phyloP scores from a whole-genome alignment of 2,329 filamentous ascomycete species.

The Nemania sp. region DNA sequence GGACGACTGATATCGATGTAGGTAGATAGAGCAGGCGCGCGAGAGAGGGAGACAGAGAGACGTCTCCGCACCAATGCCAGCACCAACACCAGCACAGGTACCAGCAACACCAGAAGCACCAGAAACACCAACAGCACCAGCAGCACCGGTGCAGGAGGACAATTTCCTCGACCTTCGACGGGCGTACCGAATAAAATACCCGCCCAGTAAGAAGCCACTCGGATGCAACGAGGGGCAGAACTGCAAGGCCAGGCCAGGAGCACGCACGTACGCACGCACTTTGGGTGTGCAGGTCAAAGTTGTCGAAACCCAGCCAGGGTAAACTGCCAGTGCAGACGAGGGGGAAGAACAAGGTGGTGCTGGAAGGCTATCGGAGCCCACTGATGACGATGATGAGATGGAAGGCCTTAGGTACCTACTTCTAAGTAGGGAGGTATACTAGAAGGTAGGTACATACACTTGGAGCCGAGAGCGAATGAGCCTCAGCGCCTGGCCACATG shows the following conservation, averaged over 20 bases:
- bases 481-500: too few relatives aligned
- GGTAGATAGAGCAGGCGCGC: too few relatives aligned
- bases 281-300: neutral
- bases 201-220: neutral
- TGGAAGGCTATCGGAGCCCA: slow-evolving; percentile 9
- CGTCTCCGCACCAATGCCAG: neutral
- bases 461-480: too few relatives aligned
- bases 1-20: slow-evolving; percentile 6
- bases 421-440: too few relatives aligned
- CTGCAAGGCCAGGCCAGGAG: neutral
- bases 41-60: neutral
- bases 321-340: neutral
- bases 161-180: neutral
- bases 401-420: neutral
- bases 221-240: slow-evolving; percentile 10
- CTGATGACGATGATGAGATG: slow-evolving; percentile 28
- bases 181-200: neutral
- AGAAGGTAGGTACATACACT: too few relatives aligned
- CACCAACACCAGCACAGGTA: neutral
- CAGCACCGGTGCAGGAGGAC: neutral
- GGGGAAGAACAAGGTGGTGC: neutral
- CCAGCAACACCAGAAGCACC: neutral
- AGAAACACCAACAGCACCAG: neutral
- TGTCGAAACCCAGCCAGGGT: neutral
- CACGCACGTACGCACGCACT: too few relatives aligned